Conservation (phyloP, 345 rosid genomes). For the Cardamine occulta region DNA sequence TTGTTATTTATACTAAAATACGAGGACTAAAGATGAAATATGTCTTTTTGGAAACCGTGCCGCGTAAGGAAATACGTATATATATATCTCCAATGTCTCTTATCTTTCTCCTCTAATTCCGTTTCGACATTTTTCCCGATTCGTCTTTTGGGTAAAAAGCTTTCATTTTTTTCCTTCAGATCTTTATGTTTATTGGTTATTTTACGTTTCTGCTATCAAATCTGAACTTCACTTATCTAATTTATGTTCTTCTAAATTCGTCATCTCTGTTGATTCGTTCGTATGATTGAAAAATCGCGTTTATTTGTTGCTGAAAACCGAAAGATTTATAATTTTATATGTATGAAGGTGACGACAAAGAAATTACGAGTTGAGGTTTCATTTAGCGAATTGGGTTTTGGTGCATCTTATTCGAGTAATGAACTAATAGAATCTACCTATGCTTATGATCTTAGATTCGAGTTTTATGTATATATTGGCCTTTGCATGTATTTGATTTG, state of each 20-base stretch:
- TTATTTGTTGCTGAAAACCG: not conserved
- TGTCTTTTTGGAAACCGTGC: constrained; percentile 21
- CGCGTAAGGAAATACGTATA: constrained; percentile 30
- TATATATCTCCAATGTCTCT: not conserved
- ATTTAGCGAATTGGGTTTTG: not conserved
- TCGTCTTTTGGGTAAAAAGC: constrained; percentile 19
- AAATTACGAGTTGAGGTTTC: not conserved
- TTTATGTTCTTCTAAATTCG: not conserved
- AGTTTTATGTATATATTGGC: not conserved
- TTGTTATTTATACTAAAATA: not conserved
- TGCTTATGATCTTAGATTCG: not conserved
- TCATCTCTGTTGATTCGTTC: constrained; percentile 5
- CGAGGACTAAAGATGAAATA: constrained; percentile 19
- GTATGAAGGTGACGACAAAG: not conserved
- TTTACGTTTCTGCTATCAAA: not conserved
- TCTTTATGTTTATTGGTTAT: not conserved
- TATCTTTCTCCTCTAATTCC: not conserved
- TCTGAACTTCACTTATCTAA: not conserved
- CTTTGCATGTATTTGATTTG: not conserved
- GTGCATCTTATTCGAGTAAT: not conserved
- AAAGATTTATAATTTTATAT: not conserved
- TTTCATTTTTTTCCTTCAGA: not conserved
- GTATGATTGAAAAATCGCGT: not conserved
- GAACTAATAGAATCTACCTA: too few species aligned
- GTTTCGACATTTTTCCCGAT: constrained; percentile 24